Percentiles rank a stretch among this genome's conserved stretches.
phyloP scores from a whole-genome alignment of 306 rosid genomes.

The Pyrus pyrifolia region DNA sequence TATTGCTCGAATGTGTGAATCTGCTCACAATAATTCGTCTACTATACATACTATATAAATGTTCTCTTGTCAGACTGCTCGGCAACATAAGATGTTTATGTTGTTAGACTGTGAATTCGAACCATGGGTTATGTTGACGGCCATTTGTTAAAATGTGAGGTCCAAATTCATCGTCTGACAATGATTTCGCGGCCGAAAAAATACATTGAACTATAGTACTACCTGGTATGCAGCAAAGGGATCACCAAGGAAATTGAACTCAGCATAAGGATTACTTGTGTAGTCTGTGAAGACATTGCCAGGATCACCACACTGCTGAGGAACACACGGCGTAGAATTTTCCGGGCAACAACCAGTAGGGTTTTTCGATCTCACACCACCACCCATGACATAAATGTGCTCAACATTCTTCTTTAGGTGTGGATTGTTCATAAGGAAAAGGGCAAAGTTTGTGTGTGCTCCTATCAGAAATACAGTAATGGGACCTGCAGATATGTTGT shows the following conservation, averaged over 20 bases:
- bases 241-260: slow-evolving; percentile 80
- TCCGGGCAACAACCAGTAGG: slow-evolving; percentile 87
- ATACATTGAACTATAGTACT: not conserved
- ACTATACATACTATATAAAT: not conserved
- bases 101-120: not conserved
- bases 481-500: slow-evolving; percentile 72
- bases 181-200: not conserved
- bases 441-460: slow-evolving; percentile 71
- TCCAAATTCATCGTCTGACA: not conserved
- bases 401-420: slow-evolving; percentile 69
- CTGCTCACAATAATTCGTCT: not conserved
- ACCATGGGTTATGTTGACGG: not conserved
- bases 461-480: slow-evolving; percentile 51
- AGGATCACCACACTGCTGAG: slow-evolving; percentile 69
- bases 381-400: slow-evolving; percentile 88
- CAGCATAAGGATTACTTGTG: slow-evolving; percentile 76
- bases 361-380: slow-evolving; percentile 75
- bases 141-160: not conserved
- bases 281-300: slow-evolving; percentile 74
- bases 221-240: slow-evolving; percentile 98
- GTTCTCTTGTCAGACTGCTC: not conserved
- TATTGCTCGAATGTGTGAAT: not conserved
- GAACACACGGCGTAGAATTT: slow-evolving; percentile 53
- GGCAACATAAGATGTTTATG: too few relatives aligned
- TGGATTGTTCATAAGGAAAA: slow-evolving; percentile 83